Conservation (phyloP, 1,139 yeast species). For the Geotrichum histeridarum region DNA sequence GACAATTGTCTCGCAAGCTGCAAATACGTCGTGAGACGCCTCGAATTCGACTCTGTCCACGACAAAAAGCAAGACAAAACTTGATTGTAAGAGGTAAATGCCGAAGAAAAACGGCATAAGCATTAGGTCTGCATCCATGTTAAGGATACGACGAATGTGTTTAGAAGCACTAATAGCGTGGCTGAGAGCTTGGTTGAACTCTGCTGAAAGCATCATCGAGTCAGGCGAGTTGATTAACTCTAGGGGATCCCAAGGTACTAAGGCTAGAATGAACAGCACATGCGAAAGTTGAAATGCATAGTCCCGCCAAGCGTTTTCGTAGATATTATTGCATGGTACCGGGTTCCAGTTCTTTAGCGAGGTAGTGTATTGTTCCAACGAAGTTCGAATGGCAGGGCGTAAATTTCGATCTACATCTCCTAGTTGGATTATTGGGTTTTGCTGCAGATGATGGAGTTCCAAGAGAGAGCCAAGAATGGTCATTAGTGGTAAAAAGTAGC, state of each 20-base stretch:
- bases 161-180: slow-evolving; percentile 31
- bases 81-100: slow-evolving; percentile 30
- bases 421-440: slow-evolving; percentile 21
- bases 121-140: slow-evolving; percentile 32
- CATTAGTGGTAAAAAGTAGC: slow-evolving; percentile 31
- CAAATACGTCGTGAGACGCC: slow-evolving; percentile 33
- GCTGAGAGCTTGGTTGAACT: slow-evolving; percentile 26
- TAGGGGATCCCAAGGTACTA: slow-evolving; percentile 30
- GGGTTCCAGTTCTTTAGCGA: slow-evolving; percentile 24
- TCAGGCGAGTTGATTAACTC: slow-evolving; percentile 26
- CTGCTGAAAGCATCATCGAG: slow-evolving; percentile 26
- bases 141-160: slow-evolving; percentile 26
- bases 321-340: slow-evolving; percentile 9
- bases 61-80: slow-evolving; percentile 29
- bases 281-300: slow-evolving; percentile 28
- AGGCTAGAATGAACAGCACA: slow-evolving; percentile 27
- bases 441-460: slow-evolving; percentile 27
- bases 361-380: slow-evolving; percentile 21
- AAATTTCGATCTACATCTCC: slow-evolving; percentile 26
- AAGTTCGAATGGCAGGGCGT: slow-evolving; percentile 20
- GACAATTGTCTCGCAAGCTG: slow-evolving; percentile 35
- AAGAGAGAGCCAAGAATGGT: slow-evolving; percentile 28
- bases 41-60: slow-evolving; percentile 32
- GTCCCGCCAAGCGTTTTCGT: slow-evolving; percentile 28
- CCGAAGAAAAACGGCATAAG: slow-evolving; percentile 37